Percentiles rank a stretch among this genome's conserved stretches.
phyloP scores from a whole-genome alignment of 768 basidiomycete genomes.

The Coprinopsis strossmayeri region DNA sequence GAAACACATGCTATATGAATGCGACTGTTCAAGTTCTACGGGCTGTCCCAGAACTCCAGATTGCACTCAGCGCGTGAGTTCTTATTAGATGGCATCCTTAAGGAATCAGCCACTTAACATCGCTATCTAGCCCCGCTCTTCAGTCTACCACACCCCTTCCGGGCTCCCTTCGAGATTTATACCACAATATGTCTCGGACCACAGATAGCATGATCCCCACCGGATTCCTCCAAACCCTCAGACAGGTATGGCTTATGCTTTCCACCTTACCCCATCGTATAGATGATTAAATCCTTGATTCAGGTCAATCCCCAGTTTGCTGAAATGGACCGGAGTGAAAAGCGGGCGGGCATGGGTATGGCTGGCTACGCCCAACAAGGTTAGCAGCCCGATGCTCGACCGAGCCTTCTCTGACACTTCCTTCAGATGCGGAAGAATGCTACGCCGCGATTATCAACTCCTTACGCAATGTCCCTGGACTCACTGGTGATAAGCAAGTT shows the following conservation, averaged over 20 bases:
- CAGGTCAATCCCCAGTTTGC: constrained; percentile 86
- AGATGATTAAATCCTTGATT: neutral
- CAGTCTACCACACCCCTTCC: constrained; percentile 37
- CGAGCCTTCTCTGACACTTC: neutral
- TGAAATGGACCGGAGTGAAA: constrained; percentile 49
- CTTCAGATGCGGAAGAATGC: constrained; percentile 83
- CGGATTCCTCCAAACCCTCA: constrained; percentile 61
- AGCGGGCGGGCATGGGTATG: constrained; percentile 26
- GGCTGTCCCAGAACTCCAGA: constrained; percentile 82
- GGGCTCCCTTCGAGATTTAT: constrained; percentile 61
- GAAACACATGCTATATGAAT: constrained; percentile 99
- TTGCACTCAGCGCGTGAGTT: constrained; percentile 55
- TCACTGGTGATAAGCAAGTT: constrained; percentile 26
- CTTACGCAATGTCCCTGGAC: constrained; percentile 62
- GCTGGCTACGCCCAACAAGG: constrained; percentile 78
- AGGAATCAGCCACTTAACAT: neutral
- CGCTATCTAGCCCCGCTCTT: constrained; percentile 24
- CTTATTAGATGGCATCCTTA: neutral
- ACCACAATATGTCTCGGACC: constrained; percentile 65
- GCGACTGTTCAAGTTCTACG: constrained; percentile 92
- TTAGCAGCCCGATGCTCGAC: constrained; percentile 23
- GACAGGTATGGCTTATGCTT: constrained; percentile 32
- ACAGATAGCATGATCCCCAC: constrained; percentile 70
- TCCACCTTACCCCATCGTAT: neutral
- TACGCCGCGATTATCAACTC: constrained; percentile 70